Evolutionary conservation across 192 early-diverging fungal genomes (phyloP).

Genomic region (Coemansia sp.): DNA sequence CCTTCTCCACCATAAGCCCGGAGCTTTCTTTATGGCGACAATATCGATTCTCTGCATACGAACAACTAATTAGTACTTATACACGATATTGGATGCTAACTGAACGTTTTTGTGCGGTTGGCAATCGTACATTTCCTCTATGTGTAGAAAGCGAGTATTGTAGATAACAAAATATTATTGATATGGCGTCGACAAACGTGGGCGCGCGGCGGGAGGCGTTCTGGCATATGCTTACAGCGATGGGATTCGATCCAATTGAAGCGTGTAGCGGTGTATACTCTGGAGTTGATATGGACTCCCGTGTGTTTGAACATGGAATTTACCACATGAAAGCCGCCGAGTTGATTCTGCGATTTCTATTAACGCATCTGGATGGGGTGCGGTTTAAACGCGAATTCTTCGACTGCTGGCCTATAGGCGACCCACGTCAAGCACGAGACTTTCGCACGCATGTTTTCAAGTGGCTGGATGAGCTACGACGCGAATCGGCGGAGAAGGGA

Average conservation of each 20-base stretch:
- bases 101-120: neutral
- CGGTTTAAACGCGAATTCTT: conserved; percentile 47
- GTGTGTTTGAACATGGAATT: conserved; percentile 57
- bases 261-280: conserved; percentile 45
- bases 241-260: conserved; percentile 37
- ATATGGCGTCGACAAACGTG: neutral
- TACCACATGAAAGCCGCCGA: conserved; percentile 60
- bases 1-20: neutral
- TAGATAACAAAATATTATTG: neutral
- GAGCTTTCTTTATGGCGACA: neutral
- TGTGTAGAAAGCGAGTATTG: neutral
- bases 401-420: conserved; percentile 60
- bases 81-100: neutral
- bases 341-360: conserved; percentile 58
- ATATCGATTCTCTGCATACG: neutral
- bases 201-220: conserved; percentile 29
- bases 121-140: neutral
- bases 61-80: neutral
- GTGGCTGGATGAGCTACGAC: conserved; percentile 61
- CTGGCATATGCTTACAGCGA: conserved; percentile 40
- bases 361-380: conserved; percentile 41
- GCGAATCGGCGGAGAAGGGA: conserved; percentile 19
- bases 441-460: conserved; percentile 59
- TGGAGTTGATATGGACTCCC: conserved; percentile 47
- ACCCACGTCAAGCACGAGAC: conserved; percentile 56